These are phyloP conservation scores for Leccinum huronense DNA, from an alignment of 1,284 basidiomycete species.

Conservation along the genomic window DNA sequence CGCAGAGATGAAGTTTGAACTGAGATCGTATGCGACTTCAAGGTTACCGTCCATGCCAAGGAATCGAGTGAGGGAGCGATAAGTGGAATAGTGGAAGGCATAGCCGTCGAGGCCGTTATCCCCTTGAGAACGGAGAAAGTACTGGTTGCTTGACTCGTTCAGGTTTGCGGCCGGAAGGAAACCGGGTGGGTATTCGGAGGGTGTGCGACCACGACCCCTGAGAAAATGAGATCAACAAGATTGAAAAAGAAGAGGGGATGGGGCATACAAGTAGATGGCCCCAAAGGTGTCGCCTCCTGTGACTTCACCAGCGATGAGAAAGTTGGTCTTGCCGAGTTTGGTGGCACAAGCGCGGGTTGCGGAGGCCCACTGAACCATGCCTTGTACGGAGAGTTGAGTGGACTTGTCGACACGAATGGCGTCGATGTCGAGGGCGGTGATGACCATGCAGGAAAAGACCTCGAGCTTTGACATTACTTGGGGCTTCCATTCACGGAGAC, in stretches of 20 bases:
- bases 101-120: slow-evolving; percentile 69
- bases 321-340: slow-evolving; percentile 75
- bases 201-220: slow-evolving; percentile 84
- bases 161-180: slow-evolving; percentile 68
- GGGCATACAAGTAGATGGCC: slow-evolving; percentile 73
- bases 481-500: slow-evolving; percentile 85
- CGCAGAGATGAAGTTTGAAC: slow-evolving; percentile 76
- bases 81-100: slow-evolving; percentile 91
- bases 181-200: slow-evolving; percentile 60
- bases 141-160: slow-evolving; percentile 60
- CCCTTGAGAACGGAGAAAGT: slow-evolving; percentile 71
- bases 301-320: slow-evolving; percentile 88
- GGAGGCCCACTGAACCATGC: slow-evolving; percentile 73
- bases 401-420: slow-evolving; percentile 94
- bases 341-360: slow-evolving; percentile 72
- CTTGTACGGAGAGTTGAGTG: slow-evolving; percentile 84
- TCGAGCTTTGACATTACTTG: slow-evolving; percentile 73
- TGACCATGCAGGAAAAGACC: slow-evolving; percentile 78
- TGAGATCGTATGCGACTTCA: slow-evolving; percentile 81
- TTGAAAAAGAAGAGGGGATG: slow-evolving; percentile 2
- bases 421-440: slow-evolving; percentile 84
- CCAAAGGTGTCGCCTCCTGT: slow-evolving; percentile 94
- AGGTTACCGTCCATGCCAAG: slow-evolving; percentile 93
- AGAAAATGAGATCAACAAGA: slow-evolving; percentile 6
- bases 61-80: slow-evolving; percentile 80